Percentiles rank a stretch among this genome's conserved stretches.
phyloP scores from a whole-genome alignment of 306 rosid species.

The Sicyos edulis region DNA sequence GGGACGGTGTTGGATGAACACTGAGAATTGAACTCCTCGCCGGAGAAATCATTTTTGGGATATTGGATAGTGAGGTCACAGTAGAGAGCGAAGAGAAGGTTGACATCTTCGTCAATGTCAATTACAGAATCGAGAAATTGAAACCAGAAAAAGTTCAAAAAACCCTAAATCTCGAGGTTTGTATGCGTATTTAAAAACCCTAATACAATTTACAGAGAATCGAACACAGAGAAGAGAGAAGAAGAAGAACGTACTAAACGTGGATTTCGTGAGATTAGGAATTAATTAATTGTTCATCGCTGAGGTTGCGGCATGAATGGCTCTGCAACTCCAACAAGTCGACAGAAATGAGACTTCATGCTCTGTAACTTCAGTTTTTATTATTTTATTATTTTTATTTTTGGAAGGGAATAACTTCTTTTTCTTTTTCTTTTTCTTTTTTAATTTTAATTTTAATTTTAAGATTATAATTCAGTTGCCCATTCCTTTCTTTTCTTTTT shows the following conservation, averaged over 20 bases:
- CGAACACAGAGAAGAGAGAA: no score
- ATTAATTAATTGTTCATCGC: not conserved
- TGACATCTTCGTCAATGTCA: slow-evolving; percentile 6
- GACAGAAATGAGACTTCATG: no score
- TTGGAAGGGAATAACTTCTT: no score
- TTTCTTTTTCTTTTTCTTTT: no score
- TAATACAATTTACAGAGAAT: not conserved
- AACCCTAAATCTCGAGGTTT: slow-evolving; percentile 6
- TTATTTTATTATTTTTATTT: no score
- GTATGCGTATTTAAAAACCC: not conserved
- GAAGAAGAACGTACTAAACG: not conserved
- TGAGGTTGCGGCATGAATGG: not conserved
- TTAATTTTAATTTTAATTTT: no score
- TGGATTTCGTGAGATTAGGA: no score
- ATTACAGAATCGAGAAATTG: not conserved
- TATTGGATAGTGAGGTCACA: slow-evolving; percentile 22
- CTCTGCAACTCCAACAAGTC: slow-evolving; percentile 11
- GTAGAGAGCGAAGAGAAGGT: slow-evolving; percentile 5
- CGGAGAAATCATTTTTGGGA: slow-evolving; percentile 18
- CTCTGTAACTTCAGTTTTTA: no score
- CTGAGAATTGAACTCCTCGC: slow-evolving; percentile 12
- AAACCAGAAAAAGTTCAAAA: not conserved
- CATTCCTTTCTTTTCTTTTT: no score
- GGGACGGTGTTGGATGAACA: slow-evolving; percentile 19
- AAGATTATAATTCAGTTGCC: no score